Percentiles rank a stretch among this genome's conserved stretches.
Evolutionary conservation across 176 grass and related monocot genomes (phyloP).

Genomic region (Areca catechu): DNA sequence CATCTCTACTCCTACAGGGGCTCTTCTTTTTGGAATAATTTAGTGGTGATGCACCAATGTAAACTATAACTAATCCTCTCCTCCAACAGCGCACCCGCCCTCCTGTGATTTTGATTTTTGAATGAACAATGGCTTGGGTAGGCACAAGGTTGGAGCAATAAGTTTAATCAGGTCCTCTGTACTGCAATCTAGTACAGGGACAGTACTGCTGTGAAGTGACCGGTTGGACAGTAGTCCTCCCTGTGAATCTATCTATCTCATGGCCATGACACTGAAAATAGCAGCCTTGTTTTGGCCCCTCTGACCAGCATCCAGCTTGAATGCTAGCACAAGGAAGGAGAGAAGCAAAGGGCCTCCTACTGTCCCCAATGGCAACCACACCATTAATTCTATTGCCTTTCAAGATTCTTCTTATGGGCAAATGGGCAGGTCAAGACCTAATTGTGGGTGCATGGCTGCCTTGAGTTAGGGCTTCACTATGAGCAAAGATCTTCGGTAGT

Average conservation of each 20-base stretch:
- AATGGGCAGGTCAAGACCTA: not conserved
- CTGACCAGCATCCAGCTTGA: constrained; percentile 25
- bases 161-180: constrained; percentile 9
- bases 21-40: not conserved
- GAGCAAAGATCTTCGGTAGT: constrained; percentile 14
- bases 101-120: constrained; percentile 3
- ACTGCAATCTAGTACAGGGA: constrained; percentile 28
- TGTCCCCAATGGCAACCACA: constrained; percentile 29
- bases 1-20: not conserved
- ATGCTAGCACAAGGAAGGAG: not conserved
- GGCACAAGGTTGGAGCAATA: not conserved
- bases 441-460: not conserved
- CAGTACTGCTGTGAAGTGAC: constrained; percentile 34
- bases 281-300: constrained; percentile 38
- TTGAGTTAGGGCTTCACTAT: not conserved
- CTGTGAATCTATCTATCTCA: constrained; percentile 10
- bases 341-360: constrained; percentile 5
- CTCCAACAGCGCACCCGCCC: not conserved
- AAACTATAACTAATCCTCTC: constrained; percentile 17
- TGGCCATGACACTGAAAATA: constrained; percentile 30
- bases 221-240: constrained; percentile 42
- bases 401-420: constrained; percentile 7
- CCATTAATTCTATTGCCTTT: constrained; percentile 24
- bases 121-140: not conserved
- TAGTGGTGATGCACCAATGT: constrained; percentile 12